Evolutionary conservation across 2,329 filamentous ascomycete genomes (phyloP), one percentile per base, ranked within the genome.

Genomic region (Exophiala spinifera): DNA sequence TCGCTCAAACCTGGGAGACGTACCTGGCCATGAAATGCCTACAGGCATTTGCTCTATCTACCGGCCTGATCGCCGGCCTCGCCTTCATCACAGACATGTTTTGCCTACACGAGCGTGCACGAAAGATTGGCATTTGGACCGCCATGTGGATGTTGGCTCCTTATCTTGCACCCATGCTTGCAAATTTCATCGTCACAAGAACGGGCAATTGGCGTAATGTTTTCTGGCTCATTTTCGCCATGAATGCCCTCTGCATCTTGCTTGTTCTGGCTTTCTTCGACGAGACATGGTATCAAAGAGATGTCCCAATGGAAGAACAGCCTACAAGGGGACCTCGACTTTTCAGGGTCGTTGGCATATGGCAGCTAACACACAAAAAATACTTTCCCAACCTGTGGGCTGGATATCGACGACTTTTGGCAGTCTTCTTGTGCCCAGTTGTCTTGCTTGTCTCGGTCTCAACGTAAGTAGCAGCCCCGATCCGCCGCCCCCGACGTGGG

Each of bases 81-180:
- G 71, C 71, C 67, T 73, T 70, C 59, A 70, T 75, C 53, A 66
- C 71, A 53, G 70, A 73, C 54, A 67, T 72, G 61, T 72, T 70
- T 61, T 72, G 68, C 62, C 67, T 72, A 59, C 69, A 72, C 44
- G 68, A 72, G 47, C 67, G 69, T 48, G 66, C 70, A 1, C 63
- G 69, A 20, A 71, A 72, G 51, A 72, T 73, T 56, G 71, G 71
- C 48, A 65, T 70, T 55, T 70, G 68, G 68, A 61, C 64, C 14
- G 64, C 61, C 5, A 69, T 68, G 42, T 67, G 71, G 47, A 61
- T 72, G 6, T 53, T 68, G 1, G 46, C 43, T 3, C 63, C 63
- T 1, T 65, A 61, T 34, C 23, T 62, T 10, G 63, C 60, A 8
- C 63, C 63, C 7, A 48, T 59, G 1, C 40, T 64, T 25, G 59